Base-by-base conservation (phyloP, 371 early-diverging fungal species). In the Actinomortierella ambigua region DNA sequence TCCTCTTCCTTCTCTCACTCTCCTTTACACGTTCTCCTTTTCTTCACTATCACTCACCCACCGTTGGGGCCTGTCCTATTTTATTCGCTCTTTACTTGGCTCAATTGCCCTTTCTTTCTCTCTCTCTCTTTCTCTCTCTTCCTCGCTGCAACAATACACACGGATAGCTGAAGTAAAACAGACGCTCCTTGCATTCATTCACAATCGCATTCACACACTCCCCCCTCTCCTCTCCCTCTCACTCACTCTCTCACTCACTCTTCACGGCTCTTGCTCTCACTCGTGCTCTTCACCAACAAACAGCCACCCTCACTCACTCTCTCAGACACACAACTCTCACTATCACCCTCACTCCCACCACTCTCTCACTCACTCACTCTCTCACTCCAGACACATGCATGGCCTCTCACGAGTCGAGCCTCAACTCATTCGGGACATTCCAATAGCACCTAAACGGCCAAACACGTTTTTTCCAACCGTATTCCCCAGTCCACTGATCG, bases 201-300 rank as follows among this genome's bases (percentile, higher is more conserved):
- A 22, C 43, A 15, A 24, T 49, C 34, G 28, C 39, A 20, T 23
- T 39, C 18, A n/a, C 43, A n/a, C 17, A 42, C 28, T 51, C 42
- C 22, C 47, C 15, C 43, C 9, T 41, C 51, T n/a, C 6, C 22
- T 26, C 42, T 34, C 53, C 50, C 14, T 34, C 57, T 46, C 55
- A 20, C 53, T 51, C 50, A 20, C 28, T n/a, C 50, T 24, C 64
- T 14, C 50, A n/a, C 63, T n/a, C 50, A 29, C 28, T 41, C 28
- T 62, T 15, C 44, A 44, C n/a, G 52, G 17, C 17, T n/a, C 6
- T 47, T 49, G 17, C 15, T 29, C 57, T 48, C 17, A 20, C 39
- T 23, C 41, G n/a, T 47, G 22, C 29, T 28, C 29, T 34, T 28
- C 17, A 15, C 26, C 26, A 51, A 27, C 51, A 51, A 28, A 7